Base-by-base conservation (phyloP, 371 early-diverging fungal genomes). In the Choanephora cucurbitarum region DNA sequence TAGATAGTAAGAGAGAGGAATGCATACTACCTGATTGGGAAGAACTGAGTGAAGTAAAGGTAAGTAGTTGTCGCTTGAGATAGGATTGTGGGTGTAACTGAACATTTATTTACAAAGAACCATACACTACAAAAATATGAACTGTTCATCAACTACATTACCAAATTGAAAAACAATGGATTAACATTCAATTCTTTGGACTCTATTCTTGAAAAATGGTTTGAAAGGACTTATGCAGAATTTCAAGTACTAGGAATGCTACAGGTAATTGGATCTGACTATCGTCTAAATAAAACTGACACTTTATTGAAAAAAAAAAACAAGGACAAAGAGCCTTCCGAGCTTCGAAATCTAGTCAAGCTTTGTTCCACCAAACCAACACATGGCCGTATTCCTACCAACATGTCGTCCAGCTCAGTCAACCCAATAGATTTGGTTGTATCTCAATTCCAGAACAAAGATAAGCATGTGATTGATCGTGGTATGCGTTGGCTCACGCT, bases 401-500 rank as follows among this genome's bases (percentile, higher is more conserved):
- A 15, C 3, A 41, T 28, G n/a, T 40, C 44, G 11, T 39, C 57
- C 22, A n/a, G 34, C n/a, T 23, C 28, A 4, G 47, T 24, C 15
- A 61, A 70, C 28, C 69, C 76, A 3, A 62, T 77, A 9, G 69
- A 73, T 41, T 65, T 67, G 8, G 58, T 81, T 37, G 49, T 67
- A 8, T 47, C 60, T 1, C 53, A 76, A 14, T 75, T 82, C 44
- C 47, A 53, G 11, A 48, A 62, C 22, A 65, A 60, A 14, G 64
- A 66, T 44, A 43, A 47, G 18, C 67, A 57, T 2, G 52, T 62
- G 19, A 52, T 76, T 9, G 62, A 69, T 8, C 69, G 73, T 21
- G 82, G 77, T 21, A 66, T 82, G 33, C 67, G 64, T 11, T 79
- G 80, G 82, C 41, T 82, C 15, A 60, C 65, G 15, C 46, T 82